Evolutionary conservation across 371 early-diverging fungal species (phyloP), one percentile per base, ranked within the genome.

Genomic region (Lichtheimia corymbifera): DNA sequence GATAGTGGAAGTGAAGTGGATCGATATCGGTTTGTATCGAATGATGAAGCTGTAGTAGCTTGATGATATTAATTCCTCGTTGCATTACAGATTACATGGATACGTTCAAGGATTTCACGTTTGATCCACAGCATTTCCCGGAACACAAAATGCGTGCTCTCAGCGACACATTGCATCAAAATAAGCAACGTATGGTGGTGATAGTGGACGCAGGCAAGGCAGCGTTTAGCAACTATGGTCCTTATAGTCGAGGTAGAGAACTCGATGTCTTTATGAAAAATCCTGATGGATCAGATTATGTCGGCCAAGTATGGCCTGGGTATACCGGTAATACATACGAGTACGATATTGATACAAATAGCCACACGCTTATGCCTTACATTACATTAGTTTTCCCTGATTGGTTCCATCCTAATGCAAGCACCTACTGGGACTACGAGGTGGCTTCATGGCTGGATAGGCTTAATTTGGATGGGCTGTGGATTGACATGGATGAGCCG

Each of bases 401-500:
- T 24, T 67, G 68, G 68, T 67, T 54, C 27, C 68, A 67, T 49
- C 60, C 63, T 2, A 59, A 63, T 49, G 63, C 52, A 14, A 47
- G 25, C 4, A 7, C 43, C 30, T 59, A 56, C 18, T 63, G 68
- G 68, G 44, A 55, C 17, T 45, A 67, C 27, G 63, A 63, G 11
- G 52, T 63, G 5, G 60, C 20, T 11, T 45, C 35, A 15, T 67
- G 56, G 41, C 41, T 67, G 55, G 25, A 44, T 7, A 40, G 43
- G 6, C 24, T 67, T 13, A 40, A 52, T 1, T 51, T 67, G 14
- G 68, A 67, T 55, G 68, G 68, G 61, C 59, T 85, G 0, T 89
- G 89, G 89, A 88, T 87, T 59, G 89, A 89, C 58, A 89, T 89
- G 89, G 88, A 89, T 62, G 90, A 89, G 62, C 86, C 88, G 0